These are phyloP conservation scores for Tagetes erecta DNA, from an alignment of 129 eudicot species.

Conservation along the genomic window DNA sequence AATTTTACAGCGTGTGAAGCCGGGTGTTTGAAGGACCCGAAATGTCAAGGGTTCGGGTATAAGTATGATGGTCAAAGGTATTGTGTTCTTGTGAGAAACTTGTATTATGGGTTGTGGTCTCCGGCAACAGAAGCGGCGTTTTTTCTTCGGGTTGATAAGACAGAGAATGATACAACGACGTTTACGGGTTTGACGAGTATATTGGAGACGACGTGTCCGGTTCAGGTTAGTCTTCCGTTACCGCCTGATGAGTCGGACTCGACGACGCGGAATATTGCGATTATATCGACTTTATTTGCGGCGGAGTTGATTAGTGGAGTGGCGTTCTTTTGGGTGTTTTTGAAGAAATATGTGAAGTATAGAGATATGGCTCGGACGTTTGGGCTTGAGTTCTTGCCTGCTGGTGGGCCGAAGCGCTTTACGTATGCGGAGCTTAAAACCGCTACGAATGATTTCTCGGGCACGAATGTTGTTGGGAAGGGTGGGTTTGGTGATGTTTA, in stretches of 20 bases:
- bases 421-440: constrained; percentile 66
- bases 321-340: constrained; percentile 81
- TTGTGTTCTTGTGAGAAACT: constrained; percentile 50
- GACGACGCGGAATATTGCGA: constrained; percentile 66
- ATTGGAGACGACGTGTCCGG: constrained; percentile 69
- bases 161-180: constrained; percentile 45
- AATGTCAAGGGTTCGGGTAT: constrained; percentile 66
- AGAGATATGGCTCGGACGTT: constrained; percentile 93
- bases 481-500: constrained; percentile 92
- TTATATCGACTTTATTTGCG: constrained; percentile 63
- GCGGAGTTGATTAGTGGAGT: constrained; percentile 83
- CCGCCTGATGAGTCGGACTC: constrained; percentile 68
- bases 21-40: constrained; percentile 36
- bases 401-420: constrained; percentile 84
- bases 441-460: constrained; percentile 68
- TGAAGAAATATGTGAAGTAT: constrained; percentile 77
- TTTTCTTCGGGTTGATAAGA: constrained; percentile 60
- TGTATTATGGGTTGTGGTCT: constrained; percentile 71
- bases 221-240: constrained; percentile 60
- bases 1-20: constrained; percentile 52
- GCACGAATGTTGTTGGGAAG: constrained; percentile 54
- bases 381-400: constrained; percentile 78
- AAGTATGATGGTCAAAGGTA: constrained; percentile 57
- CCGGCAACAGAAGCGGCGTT: constrained; percentile 53
- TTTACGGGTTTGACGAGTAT: constrained; percentile 63